Conservation (phyloP, 306 rosid genomes). For the Carpinus fangiana region DNA sequence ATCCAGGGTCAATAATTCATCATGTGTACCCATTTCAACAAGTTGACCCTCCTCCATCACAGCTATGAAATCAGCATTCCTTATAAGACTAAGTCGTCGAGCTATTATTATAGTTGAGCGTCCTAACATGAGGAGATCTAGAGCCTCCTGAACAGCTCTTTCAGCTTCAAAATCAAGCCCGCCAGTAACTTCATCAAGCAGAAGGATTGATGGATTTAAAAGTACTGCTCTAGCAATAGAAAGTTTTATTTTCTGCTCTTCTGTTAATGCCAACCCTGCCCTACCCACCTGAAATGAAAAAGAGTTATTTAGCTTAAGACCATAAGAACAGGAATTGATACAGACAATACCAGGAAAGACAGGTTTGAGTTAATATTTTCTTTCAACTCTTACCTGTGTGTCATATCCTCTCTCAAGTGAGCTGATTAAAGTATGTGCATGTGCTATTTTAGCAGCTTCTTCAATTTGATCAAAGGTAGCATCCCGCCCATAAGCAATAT, state of each 20-base stretch:
- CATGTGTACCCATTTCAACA: constrained; percentile 98
- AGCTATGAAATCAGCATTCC: constrained; percentile 98
- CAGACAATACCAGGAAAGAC: constrained; percentile 12
- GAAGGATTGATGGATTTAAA: constrained; percentile 89
- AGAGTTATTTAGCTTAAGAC: constrained; percentile 11
- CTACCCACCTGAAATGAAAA: constrained; percentile 83
- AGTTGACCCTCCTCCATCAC: constrained; percentile 99
- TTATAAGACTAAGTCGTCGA: constrained; percentile 97
- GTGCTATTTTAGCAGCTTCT: constrained; percentile 99
- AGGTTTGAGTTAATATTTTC: constrained; percentile 19
- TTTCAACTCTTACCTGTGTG: constrained; percentile 74
- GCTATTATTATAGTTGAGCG: constrained; percentile 98
- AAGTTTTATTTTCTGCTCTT: constrained; percentile 94
- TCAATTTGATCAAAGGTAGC: constrained; percentile 87
- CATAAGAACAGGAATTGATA: constrained; percentile 9
- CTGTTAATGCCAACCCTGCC: constrained; percentile 86
- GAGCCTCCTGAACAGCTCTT: constrained; percentile 93
- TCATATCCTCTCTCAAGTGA: constrained; percentile 79
- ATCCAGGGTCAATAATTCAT: constrained; percentile 70
- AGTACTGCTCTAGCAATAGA: constrained; percentile 99
- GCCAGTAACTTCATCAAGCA: constrained; percentile 99
- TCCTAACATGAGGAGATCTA: constrained; percentile 97
- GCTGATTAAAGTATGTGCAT: constrained; percentile 96
- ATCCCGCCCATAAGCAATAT: constrained; percentile 98
- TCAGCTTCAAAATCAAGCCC: constrained; percentile 99